Percentiles rank a stretch among this genome's conserved stretches.
These are phyloP conservation scores for Monosporozyma unispora DNA, from an alignment of 805 yeast species.

Conservation along the genomic window DNA sequence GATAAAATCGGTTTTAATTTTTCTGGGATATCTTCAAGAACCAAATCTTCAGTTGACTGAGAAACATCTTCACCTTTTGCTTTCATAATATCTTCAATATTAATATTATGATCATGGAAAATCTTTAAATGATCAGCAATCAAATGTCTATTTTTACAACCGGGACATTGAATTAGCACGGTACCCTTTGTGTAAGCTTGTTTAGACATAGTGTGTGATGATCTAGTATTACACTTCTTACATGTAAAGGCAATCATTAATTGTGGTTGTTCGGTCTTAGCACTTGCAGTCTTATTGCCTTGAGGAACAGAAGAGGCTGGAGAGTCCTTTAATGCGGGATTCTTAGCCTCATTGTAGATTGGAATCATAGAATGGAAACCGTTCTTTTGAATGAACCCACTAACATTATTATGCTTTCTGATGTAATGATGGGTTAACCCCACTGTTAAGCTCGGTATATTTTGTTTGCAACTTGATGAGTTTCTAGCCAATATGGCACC, in stretches of 20 bases:
- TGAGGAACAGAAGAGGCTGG: neutral
- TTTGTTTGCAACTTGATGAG: neutral
- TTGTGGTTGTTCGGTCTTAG: constrained; percentile 54
- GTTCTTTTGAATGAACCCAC: neutral
- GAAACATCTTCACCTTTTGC: constrained; percentile 71
- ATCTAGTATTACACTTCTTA: constrained; percentile 73
- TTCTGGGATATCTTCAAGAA: constrained; percentile 34
- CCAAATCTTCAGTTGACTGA: constrained; percentile 56
- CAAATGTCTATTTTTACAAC: constrained; percentile 77
- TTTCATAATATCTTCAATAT: constrained; percentile 68
- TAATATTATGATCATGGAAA: constrained; percentile 64
- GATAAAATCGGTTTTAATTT: constrained; percentile 11
- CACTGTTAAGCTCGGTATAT: neutral
- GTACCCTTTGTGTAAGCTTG: constrained; percentile 86
- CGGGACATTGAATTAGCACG: constrained; percentile 84
- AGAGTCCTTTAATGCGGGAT: neutral
- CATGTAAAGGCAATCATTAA: constrained; percentile 88
- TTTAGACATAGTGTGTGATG: constrained; percentile 84
- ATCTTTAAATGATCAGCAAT: constrained; percentile 85
- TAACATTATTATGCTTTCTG: neutral
- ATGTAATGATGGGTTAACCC: neutral
- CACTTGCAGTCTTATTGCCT: neutral
- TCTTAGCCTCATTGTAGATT: neutral
- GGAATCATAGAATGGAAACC: neutral
- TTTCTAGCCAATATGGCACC: neutral